phyloP scores from a whole-genome alignment of 2,329 filamentous ascomycete species.

The Akanthomyces dipterigenus region DNA sequence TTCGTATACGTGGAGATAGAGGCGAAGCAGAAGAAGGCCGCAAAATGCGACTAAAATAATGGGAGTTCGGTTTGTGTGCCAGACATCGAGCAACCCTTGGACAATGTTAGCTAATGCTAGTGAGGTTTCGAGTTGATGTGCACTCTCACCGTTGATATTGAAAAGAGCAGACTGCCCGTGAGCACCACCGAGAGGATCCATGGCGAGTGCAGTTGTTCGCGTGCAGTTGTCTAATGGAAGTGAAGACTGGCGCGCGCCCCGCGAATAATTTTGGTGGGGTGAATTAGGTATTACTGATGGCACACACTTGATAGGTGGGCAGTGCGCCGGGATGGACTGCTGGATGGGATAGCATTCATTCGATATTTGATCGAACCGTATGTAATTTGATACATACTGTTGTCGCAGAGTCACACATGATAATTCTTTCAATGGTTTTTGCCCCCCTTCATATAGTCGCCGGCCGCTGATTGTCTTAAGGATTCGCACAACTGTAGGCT shows the following conservation, averaged over 20 bases:
- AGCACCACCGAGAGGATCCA: conserved; percentile 10
- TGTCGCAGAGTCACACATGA: too few species aligned
- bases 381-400: too few species aligned
- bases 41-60: conserved; percentile 34
- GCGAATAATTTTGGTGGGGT: conserved; percentile 19
- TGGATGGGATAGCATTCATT: too few species aligned
- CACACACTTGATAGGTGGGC: too few species aligned
- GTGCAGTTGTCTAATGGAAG: conserved; percentile 8
- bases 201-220: conserved; percentile 9
- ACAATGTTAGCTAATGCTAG: background rate
- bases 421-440: too few species aligned
- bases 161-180: conserved; percentile 5
- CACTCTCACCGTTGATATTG: conserved; percentile 14
- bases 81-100: conserved; percentile 34
- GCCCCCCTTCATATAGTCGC: too few species aligned
- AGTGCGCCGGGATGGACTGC: conserved; percentile 7
- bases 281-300: too few species aligned
- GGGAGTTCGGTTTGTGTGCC: conserved; percentile 40
- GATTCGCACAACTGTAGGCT: too few species aligned
- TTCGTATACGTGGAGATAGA: conserved; percentile 35
- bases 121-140: background rate
- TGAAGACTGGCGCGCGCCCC: conserved; percentile 14
- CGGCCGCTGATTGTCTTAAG: too few species aligned
- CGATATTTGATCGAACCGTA: too few species aligned
- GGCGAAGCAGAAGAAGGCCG: conserved; percentile 31